Base-by-base conservation (phyloP, 148 eudicot genomes). In the Limonium bicolor region DNA sequence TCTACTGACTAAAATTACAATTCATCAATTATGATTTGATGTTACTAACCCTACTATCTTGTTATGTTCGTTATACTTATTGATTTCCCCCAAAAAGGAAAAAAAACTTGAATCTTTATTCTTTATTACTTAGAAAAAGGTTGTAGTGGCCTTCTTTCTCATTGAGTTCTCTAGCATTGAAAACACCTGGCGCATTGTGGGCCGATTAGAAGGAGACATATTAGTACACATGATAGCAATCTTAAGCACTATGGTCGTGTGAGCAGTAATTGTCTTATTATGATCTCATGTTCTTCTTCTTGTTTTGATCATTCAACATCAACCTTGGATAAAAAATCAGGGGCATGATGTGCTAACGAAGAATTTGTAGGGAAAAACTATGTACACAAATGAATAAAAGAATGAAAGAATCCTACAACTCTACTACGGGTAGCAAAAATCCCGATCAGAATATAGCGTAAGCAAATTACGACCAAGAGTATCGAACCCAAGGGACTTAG, bases 161-260 rank as follows among this genome's bases (percentile, higher is more conserved):
- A 50, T 66, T 77, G 78, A 78, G 25, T 72, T 80, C 5, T 80
- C 58, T 58, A 81, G 58, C 95, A 86, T 86, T 1, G 86, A 74
- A 41, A 81, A 71, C 2, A 86, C 93, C 48, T 70, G 76, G 33
- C 72, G 50, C 93, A 86, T 86, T 15, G 80, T 58, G 10, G 95
- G 95, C 27, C 95, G 73, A 48, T 70, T 81, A 24, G 48, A 24
- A 20, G 93, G 93, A n/a, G 80, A 72, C 36, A 65, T 35, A 36
- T 56, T 81, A 10, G 93, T 81, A 56, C 95, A 86, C 32, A 81
- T 70, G 68, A 81, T 36, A 11, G 86, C 95, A 29, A 86, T 86
- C 61, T 81, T 86, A n/a, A 86, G 58, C 35, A 81, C 61, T 48
- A 81, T 71, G 51, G 57, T 67, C 86, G 81, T 86, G 46, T 80